Conservation (phyloP, 2,329 filamentous ascomycete genomes). For the Colletotrichum orchidophilum region DNA sequence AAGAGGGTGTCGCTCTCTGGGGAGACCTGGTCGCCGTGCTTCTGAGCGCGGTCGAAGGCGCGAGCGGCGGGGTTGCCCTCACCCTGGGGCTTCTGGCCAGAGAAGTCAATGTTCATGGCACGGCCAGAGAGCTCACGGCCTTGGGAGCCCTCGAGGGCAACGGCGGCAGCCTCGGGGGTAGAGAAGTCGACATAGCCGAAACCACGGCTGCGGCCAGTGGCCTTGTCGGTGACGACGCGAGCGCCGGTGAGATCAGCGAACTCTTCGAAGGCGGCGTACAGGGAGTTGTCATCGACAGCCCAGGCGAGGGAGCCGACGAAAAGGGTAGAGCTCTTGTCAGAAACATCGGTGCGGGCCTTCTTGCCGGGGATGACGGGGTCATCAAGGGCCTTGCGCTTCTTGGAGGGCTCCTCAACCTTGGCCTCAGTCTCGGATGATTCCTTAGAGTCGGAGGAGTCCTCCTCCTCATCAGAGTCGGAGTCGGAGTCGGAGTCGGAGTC, state of each 20-base stretch:
- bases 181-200: constrained; percentile 94
- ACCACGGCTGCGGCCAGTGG: constrained; percentile 84
- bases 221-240: constrained; percentile 85
- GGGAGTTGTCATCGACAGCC: constrained; percentile 86
- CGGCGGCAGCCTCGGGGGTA: constrained; percentile 71
- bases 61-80: constrained; percentile 62
- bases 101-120: constrained; percentile 81
- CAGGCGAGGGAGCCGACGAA: constrained; percentile 93
- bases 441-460: constrained; percentile 44
- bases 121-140: constrained; percentile 79
- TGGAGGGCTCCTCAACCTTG: constrained; percentile 61
- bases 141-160: constrained; percentile 79
- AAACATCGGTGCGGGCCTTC: constrained; percentile 72
- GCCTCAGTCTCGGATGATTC: constrained; percentile 47
- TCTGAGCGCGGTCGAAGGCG: constrained; percentile 70
- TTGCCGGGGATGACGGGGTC: constrained; percentile 60
- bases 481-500: constrained; percentile 43
- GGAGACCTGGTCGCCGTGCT: constrained; percentile 83
- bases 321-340: constrained; percentile 70
- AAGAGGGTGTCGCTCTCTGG: constrained; percentile 88
- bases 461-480: constrained; percentile 46
- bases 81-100: constrained; percentile 70
- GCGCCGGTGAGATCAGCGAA: constrained; percentile 78
- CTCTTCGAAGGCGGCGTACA: constrained; percentile 82
- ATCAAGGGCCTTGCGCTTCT: constrained; percentile 75